Conservation (phyloP, 371 early-diverging fungal genomes). For the Nosema muscidifuracis region DNA sequence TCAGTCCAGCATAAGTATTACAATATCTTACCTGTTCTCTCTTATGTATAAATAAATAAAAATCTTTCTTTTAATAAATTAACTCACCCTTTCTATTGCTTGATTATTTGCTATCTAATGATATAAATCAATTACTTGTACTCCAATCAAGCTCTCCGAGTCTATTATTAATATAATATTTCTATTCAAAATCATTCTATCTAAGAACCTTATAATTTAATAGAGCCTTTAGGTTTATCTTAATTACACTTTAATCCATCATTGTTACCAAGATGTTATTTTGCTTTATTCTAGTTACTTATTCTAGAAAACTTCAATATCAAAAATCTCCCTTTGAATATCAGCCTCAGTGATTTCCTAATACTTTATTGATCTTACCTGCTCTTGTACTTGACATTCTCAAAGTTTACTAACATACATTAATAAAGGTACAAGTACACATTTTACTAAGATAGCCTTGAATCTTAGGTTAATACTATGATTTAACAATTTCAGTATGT, state of each 20-base stretch:
- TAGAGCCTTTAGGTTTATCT: neutral
- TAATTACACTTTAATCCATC: neutral
- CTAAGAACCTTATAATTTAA: neutral
- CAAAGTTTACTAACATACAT: neutral
- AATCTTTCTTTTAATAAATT: neutral
- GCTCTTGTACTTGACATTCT: constrained; percentile 3
- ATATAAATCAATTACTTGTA: too few relatives aligned
- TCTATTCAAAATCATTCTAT: neutral
- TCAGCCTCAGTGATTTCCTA: neutral
- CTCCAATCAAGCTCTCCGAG: neutral
- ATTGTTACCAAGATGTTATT: neutral
- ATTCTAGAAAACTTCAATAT: neutral
- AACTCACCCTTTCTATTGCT: neutral
- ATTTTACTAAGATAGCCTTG: constrained; percentile 1
- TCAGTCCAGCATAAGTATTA: neutral
- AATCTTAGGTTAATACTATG: neutral
- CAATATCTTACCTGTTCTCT: neutral
- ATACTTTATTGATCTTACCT: neutral
- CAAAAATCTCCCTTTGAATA: neutral
- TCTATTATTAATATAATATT: neutral
- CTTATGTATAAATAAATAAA: neutral
- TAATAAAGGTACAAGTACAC: neutral
- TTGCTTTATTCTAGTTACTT: neutral
- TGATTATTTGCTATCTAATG: too few relatives aligned
- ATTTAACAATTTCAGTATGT: neutral